Conservation (phyloP, 2,329 filamentous ascomycete genomes). For the Aspergillus novoparasiticus region DNA sequence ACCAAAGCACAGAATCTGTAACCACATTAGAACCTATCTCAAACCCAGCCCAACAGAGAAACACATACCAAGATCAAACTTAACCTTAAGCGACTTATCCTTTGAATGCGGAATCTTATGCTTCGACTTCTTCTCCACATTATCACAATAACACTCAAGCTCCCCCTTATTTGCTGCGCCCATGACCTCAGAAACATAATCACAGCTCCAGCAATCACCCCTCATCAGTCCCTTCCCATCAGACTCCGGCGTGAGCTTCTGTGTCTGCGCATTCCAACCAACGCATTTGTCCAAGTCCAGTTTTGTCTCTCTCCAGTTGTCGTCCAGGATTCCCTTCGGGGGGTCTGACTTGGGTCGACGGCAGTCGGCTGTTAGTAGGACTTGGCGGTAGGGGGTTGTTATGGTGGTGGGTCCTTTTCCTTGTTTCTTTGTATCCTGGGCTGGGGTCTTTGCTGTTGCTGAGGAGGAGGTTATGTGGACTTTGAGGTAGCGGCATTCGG, state of each 20-base stretch:
- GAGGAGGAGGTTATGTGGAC: background rate
- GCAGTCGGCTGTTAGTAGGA: background rate
- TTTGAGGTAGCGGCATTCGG: background rate
- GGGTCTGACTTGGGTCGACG: background rate
- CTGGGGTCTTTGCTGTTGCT: background rate
- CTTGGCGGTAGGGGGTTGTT: background rate
- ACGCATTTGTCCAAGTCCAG: background rate
- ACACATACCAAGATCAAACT: background rate
- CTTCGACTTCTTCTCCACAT: background rate
- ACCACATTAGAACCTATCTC: background rate
- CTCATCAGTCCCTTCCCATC: background rate
- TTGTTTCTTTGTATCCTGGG: too few species aligned
- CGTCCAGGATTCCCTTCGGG: too few species aligned
- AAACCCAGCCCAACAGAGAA: too few species aligned
- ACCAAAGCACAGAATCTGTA: background rate
- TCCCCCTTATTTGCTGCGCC: background rate
- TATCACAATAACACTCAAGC: background rate
- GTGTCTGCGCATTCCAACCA: background rate
- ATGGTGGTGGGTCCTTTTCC: background rate
- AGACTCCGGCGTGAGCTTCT: background rate
- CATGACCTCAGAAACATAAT: too few species aligned
- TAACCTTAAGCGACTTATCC: background rate
- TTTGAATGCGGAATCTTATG: background rate
- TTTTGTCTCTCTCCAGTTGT: background rate
- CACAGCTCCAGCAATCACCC: background rate